Percentiles rank a stretch among this genome's conserved stretches.
These are phyloP conservation scores for Durio zibethinus DNA, from an alignment of 345 rosid genomes.

Conservation along the genomic window DNA sequence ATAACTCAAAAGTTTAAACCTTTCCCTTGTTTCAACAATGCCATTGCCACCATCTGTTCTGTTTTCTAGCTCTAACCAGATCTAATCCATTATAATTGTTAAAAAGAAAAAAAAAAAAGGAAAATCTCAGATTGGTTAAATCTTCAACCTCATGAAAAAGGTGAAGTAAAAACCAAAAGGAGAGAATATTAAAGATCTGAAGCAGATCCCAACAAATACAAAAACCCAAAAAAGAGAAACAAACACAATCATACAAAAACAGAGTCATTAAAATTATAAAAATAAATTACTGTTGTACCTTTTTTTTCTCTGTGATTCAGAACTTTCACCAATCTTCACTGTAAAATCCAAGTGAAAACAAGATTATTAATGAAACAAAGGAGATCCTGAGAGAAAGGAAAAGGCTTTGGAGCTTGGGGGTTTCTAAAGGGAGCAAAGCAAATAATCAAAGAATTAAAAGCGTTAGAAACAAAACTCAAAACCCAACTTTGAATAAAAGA, in stretches of 20 bases:
- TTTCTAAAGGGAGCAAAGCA: neutral
- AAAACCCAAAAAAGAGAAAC: neutral
- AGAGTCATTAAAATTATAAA: neutral
- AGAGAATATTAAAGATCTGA: conserved; percentile 30
- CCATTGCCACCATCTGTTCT: conserved; percentile 18
- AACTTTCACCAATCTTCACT: conserved; percentile 20
- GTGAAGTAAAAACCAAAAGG: conserved; percentile 25
- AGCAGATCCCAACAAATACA: conserved; percentile 37
- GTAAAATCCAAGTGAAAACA: conserved; percentile 7
- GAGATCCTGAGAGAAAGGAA: neutral
- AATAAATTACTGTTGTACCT: conserved; percentile 7
- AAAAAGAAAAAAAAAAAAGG: too few relatives aligned
- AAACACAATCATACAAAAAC: neutral
- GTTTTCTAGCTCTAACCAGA: conserved; percentile 28
- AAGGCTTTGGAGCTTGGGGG: neutral
- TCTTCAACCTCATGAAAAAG: conserved; percentile 4
- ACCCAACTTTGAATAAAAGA: neutral
- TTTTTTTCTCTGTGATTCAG: conserved; percentile 14
- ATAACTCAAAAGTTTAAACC: conserved; percentile 20
- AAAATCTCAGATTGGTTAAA: conserved; percentile 22
- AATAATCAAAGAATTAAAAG: neutral
- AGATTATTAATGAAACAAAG: neutral
- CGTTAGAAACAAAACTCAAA: conserved; percentile 9
- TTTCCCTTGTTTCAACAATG: conserved; percentile 3
- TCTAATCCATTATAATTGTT: conserved; percentile 27